A percentile compares a stretch with the other conserved stretches of the same genome.
Evolutionary conservation across 768 basidiomycete genomes (phyloP).

Genomic region (Leccinum variicolor): DNA sequence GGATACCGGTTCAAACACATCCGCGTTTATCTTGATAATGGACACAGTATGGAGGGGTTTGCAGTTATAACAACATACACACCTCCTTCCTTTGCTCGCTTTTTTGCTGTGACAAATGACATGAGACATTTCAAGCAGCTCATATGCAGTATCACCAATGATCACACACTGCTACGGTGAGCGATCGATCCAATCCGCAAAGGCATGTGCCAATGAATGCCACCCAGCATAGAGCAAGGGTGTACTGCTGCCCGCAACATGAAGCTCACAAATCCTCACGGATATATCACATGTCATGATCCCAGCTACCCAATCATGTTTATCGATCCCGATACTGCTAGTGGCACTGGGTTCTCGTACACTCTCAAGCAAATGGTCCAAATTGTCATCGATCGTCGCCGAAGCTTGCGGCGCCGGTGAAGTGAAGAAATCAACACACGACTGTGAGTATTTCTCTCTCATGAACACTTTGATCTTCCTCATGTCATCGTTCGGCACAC

Average conservation of each 20-base stretch:
- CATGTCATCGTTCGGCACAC: not conserved
- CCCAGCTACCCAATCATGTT: not conserved
- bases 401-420: not conserved
- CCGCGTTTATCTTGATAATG: not conserved
- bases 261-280: not conserved
- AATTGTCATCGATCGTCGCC: not conserved
- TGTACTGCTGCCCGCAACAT: not conserved
- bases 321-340: not conserved
- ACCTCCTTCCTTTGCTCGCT: not conserved
- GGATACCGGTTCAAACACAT: not conserved
- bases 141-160: not conserved
- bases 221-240: not conserved
- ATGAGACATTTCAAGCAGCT: not conserved
- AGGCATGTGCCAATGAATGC: not conserved
- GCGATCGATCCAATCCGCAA: not conserved
- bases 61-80: not conserved
- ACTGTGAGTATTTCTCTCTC: not conserved
- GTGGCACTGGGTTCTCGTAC: accelerated
- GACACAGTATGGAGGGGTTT: accelerated
- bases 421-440: too few species aligned
- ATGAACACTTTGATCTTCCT: not conserved
- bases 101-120: not conserved
- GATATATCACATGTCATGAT: not conserved
- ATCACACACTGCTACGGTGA: not conserved
- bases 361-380: accelerated